Base-by-base conservation (phyloP, 139 green algal genomes). In the Desmodesmus armatus region DNA sequence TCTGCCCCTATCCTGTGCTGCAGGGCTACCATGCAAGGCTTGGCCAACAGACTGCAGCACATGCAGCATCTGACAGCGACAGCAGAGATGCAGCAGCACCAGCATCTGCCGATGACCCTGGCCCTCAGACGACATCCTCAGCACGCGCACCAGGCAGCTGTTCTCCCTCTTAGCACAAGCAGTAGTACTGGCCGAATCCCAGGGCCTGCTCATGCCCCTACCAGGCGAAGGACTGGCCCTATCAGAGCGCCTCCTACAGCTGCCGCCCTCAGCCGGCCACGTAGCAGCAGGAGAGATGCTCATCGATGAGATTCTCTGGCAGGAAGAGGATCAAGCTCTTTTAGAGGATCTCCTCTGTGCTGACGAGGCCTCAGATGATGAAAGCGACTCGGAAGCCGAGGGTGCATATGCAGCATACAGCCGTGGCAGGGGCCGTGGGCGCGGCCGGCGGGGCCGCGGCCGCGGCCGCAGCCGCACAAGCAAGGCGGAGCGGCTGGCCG, bases 201-300 rank as follows among this genome's bases (percentile, higher is more conserved):
- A 77, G 17, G 62, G 63, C 3, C 62, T 84, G 21, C 78, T 84
- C 62, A 40, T 74, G 41, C 78, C 63, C 11, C 55, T 71, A 33
- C 19, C 41, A 55, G 76, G 58, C 51, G 76, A 37, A 11, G 53
- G 23, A 65, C 21, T 19, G 19, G 23, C 19, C 21, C 21, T n/a
- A 19, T 23, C 21, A 65, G 53, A n/a, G 53, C 53, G 53, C 53
- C 23, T 65, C 53, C 21, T 65, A n/a, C 21, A n/a, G n/a, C n/a
- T n/a, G n/a, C n/a, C n/a, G n/a, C n/a, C n/a, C n/a, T n/a, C n/a
- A n/a, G n/a, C n/a, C n/a, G n/a, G n/a, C n/a, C n/a, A n/a, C n/a
- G n/a, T n/a, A n/a, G n/a, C n/a, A n/a, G n/a, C n/a, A n/a, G n/a
- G n/a, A n/a, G n/a, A n/a, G n/a, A n/a, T n/a, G n/a, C n/a, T n/a